Conservation (phyloP, 192 early-diverging fungal genomes). For the Coemansia sp. region DNA sequence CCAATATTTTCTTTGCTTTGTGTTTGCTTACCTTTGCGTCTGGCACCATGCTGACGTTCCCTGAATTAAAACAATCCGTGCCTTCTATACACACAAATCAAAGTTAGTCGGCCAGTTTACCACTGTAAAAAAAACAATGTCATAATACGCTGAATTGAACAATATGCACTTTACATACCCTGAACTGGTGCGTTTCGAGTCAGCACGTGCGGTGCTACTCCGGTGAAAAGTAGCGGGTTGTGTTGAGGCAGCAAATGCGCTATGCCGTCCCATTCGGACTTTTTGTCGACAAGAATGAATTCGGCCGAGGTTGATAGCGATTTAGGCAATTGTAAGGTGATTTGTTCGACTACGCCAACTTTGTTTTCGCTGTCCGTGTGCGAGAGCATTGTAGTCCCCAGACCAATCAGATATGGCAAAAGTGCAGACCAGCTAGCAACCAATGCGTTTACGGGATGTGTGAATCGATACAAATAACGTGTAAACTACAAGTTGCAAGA, state of each 20-base stretch:
- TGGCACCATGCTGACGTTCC: not conserved
- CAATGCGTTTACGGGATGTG: not conserved
- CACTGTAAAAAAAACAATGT: too few relatives aligned
- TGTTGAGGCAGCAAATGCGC: not conserved
- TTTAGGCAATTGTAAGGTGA: not conserved
- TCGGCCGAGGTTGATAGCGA: not conserved
- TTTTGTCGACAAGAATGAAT: not conserved
- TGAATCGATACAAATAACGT: not conserved
- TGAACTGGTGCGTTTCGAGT: not conserved
- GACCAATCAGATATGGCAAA: not conserved
- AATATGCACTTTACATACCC: not conserved
- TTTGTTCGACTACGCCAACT: slow-evolving; percentile 6
- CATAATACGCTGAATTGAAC: too few relatives aligned
- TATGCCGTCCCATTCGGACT: not conserved
- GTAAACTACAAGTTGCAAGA: slow-evolving; percentile 2
- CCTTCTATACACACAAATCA: not conserved
- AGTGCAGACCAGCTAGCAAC: slow-evolving; percentile 4
- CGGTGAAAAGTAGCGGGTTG: slow-evolving; percentile 3
- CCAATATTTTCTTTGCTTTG: not conserved
- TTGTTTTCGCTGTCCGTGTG: not conserved
- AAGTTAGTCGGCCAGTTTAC: not conserved
- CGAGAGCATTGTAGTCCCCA: not conserved
- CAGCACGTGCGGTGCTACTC: not conserved
- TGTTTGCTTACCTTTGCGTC: not conserved
- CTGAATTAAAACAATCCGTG: not conserved